Base-by-base conservation (phyloP, 192 early-diverging fungal genomes). In the Coemansia sp. region DNA sequence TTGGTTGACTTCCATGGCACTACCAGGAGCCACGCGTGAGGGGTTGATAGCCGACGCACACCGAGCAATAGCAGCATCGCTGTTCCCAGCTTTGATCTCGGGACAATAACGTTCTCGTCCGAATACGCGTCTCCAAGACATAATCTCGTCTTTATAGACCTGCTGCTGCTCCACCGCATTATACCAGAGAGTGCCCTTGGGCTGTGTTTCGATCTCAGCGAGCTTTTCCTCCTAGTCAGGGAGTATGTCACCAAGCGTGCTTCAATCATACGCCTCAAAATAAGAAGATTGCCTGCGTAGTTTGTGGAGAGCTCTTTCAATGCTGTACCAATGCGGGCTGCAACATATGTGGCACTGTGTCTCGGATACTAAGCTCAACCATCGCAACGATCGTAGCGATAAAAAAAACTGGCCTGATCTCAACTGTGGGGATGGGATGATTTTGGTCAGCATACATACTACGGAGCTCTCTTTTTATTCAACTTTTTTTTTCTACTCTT, bases 121-220 rank as follows among this genome's bases (percentile, higher is more conserved):
- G 46, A 51, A 29, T 68, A 67, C 3, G 69, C 72, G 17, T 77
- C 80, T 29, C 57, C 57, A 17, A 59, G 32, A 83, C 25, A 88
- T 87, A 64, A 97, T 94, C 86, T 98, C 95, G 64, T 95, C 92
- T 66, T 86, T 86, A 78, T 98, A 98, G 6, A 95, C 94, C 68
- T 93, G 89, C 77, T 97, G 94, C 78, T 98, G 95, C 74, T 98
- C 96, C 15, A 93, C 91, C 32, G 96, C 90, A 66, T 90, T 93
- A 72, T 93, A 94, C 21, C 89, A 78, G 67, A 2, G 25, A 27
- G 25, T 27, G 25, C 25, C 1, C 25, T 27, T 27, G 25, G 25
- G 25, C 25, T 27, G 25, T 1, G 25, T 1, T 27, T 27, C 25
- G 25, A 27, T 27, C 25, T 27, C 25, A 27, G 25, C 25, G 25